A percentile compares a stretch with the other conserved stretches of the same genome.
phyloP scores from a whole-genome alignment of 2,329 filamentous ascomycete species.

The Hymenoscyphus fraxineus region DNA sequence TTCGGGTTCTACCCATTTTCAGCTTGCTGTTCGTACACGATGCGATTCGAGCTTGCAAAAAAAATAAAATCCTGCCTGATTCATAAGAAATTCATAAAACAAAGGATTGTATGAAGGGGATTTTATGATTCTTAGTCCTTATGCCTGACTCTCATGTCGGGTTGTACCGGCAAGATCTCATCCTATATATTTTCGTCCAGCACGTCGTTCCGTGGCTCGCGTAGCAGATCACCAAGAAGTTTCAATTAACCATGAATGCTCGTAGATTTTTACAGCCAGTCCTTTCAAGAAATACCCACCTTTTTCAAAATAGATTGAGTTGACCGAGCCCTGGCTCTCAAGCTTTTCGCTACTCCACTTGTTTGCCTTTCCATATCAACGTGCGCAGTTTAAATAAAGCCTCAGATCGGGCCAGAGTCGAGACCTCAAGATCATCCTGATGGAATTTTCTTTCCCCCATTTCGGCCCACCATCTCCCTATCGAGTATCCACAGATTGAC shows the following conservation, averaged over 20 bases:
- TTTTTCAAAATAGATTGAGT: background rate
- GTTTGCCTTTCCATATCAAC: background rate
- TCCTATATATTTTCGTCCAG: conserved; percentile 1
- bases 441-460: too few relatives aligned
- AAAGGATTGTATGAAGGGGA: background rate
- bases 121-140: background rate
- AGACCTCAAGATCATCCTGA: too few relatives aligned
- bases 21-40: background rate
- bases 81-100: background rate
- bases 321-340: background rate
- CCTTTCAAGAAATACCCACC: background rate
- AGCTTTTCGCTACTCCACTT: background rate
- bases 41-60: background rate
- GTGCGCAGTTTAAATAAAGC: background rate
- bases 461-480: too few relatives aligned
- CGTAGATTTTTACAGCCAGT: background rate
- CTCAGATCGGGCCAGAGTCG: background rate
- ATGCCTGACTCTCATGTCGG: background rate
- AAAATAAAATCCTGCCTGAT: background rate
- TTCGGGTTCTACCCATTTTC: background rate
- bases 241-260: background rate
- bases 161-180: background rate
- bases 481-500: background rate
- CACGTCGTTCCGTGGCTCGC: background rate
- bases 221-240: background rate